A percentile compares a stretch with the other conserved stretches of the same genome.
Evolutionary conservation across 371 early-diverging fungal species (phyloP).

Genomic region (Astathelohania contejeani): DNA sequence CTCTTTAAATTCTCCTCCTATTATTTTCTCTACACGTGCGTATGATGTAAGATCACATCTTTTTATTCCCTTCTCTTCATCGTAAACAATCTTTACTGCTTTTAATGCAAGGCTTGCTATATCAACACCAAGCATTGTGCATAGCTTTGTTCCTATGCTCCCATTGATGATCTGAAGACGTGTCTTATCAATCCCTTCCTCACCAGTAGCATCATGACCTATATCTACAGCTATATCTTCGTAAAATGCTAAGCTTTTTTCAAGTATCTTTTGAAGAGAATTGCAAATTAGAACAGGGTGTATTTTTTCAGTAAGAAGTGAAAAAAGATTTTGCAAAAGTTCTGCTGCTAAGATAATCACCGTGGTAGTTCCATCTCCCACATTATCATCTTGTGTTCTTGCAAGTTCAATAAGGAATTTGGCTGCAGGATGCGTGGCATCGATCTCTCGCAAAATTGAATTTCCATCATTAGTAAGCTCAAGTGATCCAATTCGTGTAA

Average conservation of each 20-base stretch:
- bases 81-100: conserved; percentile 73
- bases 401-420: conserved; percentile 96
- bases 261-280: conserved; percentile 72
- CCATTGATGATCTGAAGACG: conserved; percentile 75
- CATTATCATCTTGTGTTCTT: conserved; percentile 98
- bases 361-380: conserved; percentile 97
- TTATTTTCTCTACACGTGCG: conserved; percentile 85
- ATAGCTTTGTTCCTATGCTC: conserved; percentile 87
- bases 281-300: conserved; percentile 92
- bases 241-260: conserved; percentile 67
- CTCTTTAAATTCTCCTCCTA: conserved; percentile 87
- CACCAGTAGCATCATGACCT: conserved; percentile 60
- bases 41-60: conserved; percentile 91
- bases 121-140: conserved; percentile 74
- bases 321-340: conserved; percentile 39
- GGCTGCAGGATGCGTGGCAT: conserved; percentile 97
- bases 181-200: conserved; percentile 67
- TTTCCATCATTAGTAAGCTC: conserved; percentile 98
- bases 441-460: conserved; percentile 92
- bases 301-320: conserved; percentile 66
- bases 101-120: conserved; percentile 87
- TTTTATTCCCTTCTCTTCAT: conserved; percentile 57
- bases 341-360: conserved; percentile 71
- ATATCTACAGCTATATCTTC: conserved; percentile 66
- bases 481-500: conserved; percentile 98